Evolutionary conservation across 2,329 filamentous ascomycete species (phyloP).

Genomic region (Cercospora citrullina): DNA sequence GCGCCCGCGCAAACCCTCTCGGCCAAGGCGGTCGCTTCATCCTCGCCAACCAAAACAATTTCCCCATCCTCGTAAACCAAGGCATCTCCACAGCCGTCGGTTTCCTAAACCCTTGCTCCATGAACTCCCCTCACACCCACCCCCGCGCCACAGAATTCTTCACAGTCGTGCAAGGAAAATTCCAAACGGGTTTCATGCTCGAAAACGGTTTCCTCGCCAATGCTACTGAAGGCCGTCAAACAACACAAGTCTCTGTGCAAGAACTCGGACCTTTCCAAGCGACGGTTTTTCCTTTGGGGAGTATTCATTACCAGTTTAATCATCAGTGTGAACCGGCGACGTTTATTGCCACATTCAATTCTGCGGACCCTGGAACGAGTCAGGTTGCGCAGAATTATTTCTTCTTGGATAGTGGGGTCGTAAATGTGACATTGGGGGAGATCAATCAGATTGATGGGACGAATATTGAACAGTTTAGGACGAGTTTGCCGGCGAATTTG

Average conservation of each 20-base stretch:
- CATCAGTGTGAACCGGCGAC: constrained; percentile 46
- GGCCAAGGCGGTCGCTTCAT: constrained; percentile 20
- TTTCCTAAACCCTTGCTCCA: constrained; percentile 45
- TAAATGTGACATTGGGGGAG: constrained; percentile 21
- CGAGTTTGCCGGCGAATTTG: constrained; percentile 19
- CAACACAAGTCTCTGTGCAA: constrained; percentile 43
- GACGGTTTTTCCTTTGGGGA: constrained; percentile 46
- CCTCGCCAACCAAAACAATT: constrained; percentile 23
- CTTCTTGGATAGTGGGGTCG: constrained; percentile 15
- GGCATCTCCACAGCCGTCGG: constrained; percentile 21
- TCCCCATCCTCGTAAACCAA: constrained; percentile 24
- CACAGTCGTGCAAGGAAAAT: constrained; percentile 45
- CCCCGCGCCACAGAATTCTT: constrained; percentile 52
- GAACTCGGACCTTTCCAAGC: constrained; percentile 46
- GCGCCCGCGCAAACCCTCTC: constrained; percentile 8
- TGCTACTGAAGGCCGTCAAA: constrained; percentile 11
- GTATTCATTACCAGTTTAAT: constrained; percentile 54
- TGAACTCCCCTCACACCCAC: constrained; percentile 51
- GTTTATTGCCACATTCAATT: constrained; percentile 48
- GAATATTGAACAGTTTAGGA: constrained; percentile 24
- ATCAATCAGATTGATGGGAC: constrained; percentile 16
- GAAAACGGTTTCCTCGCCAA: constrained; percentile 45
- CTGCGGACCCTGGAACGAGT: constrained; percentile 46
- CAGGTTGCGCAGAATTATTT: constrained; percentile 50
- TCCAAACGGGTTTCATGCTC: constrained; percentile 50